A percentile compares a stretch with the other conserved stretches of the same genome.
Conservation (phyloP, 2,329 filamentous ascomycete genomes). For the Curvularia hawaiiensis region DNA sequence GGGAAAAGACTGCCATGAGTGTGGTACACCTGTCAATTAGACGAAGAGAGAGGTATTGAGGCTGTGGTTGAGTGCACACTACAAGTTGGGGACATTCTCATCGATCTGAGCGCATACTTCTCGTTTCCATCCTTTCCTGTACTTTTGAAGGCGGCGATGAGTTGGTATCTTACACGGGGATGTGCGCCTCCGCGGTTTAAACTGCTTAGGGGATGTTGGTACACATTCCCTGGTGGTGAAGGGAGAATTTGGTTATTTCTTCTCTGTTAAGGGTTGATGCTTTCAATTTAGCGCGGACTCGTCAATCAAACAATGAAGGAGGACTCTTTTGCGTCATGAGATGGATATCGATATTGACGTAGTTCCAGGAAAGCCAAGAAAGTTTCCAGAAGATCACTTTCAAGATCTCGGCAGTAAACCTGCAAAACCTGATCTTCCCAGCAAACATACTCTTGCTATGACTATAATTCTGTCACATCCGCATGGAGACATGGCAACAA, state of each 20-base stretch:
- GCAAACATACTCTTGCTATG: background rate
- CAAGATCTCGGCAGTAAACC: background rate
- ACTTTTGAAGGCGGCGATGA: too few relatives aligned
- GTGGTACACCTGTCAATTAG: constrained; percentile 47
- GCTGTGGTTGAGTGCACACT: too few relatives aligned
- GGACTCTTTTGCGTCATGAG: background rate
- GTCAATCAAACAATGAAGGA: background rate
- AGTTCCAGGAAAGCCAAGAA: background rate
- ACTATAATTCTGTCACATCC: background rate
- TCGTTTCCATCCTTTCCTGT: too few relatives aligned
- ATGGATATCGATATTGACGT: background rate
- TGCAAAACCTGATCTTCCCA: background rate
- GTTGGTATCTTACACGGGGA: background rate
- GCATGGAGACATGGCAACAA: background rate
- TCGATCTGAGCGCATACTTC: too few relatives aligned
- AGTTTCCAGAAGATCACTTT: background rate
- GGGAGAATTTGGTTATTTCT: background rate
- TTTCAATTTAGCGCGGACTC: background rate
- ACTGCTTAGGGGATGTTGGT: background rate
- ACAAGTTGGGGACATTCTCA: too few relatives aligned
- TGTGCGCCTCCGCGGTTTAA: background rate
- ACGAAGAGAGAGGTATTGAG: too few relatives aligned
- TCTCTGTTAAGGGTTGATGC: background rate
- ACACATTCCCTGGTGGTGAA: background rate
- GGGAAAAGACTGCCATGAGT: constrained; percentile 47